Evolutionary conservation across 202 grass and related monocot genomes (phyloP).

Genomic region (Setaria viridis): DNA sequence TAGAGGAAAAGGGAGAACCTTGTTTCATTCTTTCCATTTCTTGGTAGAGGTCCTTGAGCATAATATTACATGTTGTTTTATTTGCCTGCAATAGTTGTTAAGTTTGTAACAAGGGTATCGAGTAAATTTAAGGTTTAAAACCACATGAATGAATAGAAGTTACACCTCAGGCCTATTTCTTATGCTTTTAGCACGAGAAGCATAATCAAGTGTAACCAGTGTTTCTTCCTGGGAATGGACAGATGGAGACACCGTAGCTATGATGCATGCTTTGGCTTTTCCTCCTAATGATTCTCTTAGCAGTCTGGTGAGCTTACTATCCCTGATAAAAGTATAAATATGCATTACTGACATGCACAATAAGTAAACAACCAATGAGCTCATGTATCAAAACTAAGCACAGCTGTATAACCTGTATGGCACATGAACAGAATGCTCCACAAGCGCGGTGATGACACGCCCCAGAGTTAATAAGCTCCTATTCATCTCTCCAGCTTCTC

Average conservation of each 20-base stretch:
- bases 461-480: conserved; percentile 95
- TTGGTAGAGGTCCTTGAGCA: conserved; percentile 81
- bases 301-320: conserved; percentile 90
- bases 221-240: conserved; percentile 81
- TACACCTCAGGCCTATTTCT: conserved; percentile 88
- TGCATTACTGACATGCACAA: conserved; percentile 23
- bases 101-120: conserved; percentile 36
- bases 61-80: conserved; percentile 69
- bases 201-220: conserved; percentile 90
- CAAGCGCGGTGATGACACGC: conserved; percentile 88
- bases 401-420: conserved; percentile 72
- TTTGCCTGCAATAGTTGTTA: conserved; percentile 66
- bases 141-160: conserved; percentile 20
- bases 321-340: conserved; percentile 65
- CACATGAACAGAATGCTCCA: conserved; percentile 83
- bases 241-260: conserved; percentile 91
- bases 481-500: conserved; percentile 90
- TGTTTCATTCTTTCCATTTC: conserved; percentile 95
- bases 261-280: conserved; percentile 94
- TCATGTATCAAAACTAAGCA: conserved; percentile 19
- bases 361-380: background rate
- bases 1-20: conserved; percentile 53
- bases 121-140: conserved; percentile 28
- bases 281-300: conserved; percentile 96
- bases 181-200: conserved; percentile 86